Percentiles rank a stretch among this genome's conserved stretches.
phyloP scores from a whole-genome alignment of 495 filamentous ascomycete species.

The Aspergillus coremiiformis region DNA sequence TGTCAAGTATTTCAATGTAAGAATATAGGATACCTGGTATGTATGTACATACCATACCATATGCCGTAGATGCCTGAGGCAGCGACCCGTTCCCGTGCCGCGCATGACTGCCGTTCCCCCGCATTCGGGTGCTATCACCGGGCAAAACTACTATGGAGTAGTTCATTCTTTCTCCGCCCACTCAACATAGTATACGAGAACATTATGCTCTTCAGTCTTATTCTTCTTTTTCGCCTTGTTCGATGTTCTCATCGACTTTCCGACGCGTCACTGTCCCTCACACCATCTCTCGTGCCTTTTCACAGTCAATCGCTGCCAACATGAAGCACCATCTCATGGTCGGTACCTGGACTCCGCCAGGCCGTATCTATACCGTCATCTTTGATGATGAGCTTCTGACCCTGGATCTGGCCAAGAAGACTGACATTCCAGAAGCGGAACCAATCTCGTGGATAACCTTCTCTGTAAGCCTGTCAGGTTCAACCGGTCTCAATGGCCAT shows the following conservation, averaged over 20 bases:
- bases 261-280: neutral
- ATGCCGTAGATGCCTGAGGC: neutral
- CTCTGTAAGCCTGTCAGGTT: slow-evolving; percentile 45
- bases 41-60: no score
- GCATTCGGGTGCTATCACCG: neutral
- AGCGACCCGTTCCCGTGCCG: neutral
- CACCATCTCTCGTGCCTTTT: neutral
- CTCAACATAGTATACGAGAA: no score
- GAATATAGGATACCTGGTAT: no score
- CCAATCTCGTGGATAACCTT: slow-evolving; percentile 90
- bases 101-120: neutral
- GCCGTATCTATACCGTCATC: slow-evolving; percentile 74
- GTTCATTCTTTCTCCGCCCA: neutral
- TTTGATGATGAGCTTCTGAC: slow-evolving; percentile 73
- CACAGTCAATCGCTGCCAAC: slow-evolving; percentile 20
- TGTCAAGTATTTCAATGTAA: no score
- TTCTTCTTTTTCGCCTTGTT: neutral
- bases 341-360: slow-evolving; percentile 77
- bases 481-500: neutral
- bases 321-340: slow-evolving; percentile 79
- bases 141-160: no score
- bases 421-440: slow-evolving; percentile 69
- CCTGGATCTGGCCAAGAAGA: slow-evolving; percentile 66
- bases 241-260: slow-evolving; percentile 1
- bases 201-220: neutral